Percentiles rank a stretch among this genome's conserved stretches.
Conservation (phyloP, 2,329 filamentous ascomycete genomes). For the Trichoderma simmonsii region DNA sequence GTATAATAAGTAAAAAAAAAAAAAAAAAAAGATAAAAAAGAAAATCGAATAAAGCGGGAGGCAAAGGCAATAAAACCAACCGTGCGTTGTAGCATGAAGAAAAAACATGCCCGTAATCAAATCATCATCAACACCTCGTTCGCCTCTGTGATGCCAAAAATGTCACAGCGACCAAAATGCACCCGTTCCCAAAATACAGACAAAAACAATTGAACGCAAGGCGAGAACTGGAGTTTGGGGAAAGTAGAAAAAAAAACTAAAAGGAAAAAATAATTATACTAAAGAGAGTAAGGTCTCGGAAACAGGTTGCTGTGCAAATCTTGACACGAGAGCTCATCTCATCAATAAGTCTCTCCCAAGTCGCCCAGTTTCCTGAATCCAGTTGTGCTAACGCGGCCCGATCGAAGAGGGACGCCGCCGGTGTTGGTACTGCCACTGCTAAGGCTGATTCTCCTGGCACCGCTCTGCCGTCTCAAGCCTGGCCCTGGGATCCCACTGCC, state of each 20-base stretch:
- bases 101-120: constrained; percentile 30
- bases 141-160: constrained; percentile 27
- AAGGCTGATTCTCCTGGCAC: constrained; percentile 42
- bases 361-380: constrained; percentile 45
- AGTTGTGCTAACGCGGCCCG: constrained; percentile 32
- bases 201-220: constrained; percentile 13
- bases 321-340: not conserved
- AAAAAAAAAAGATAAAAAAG: not conserved
- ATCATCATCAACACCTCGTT: constrained; percentile 31
- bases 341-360: constrained; percentile 54
- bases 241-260: not conserved
- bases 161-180: constrained; percentile 19
- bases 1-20: constrained; percentile 20
- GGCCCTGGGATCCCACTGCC: constrained; percentile 49
- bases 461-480: constrained; percentile 43
- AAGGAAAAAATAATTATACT: not conserved
- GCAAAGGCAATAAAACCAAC: constrained; percentile 21
- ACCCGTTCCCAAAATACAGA: constrained; percentile 18
- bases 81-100: constrained; percentile 12
- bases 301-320: not conserved
- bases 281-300: not conserved
- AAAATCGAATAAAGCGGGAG: not conserved
- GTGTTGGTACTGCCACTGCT: constrained; percentile 45
- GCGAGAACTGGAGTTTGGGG: not conserved
- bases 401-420: constrained; percentile 32